Evolutionary conservation across 139 green algal genomes (phyloP), one percentile per base, ranked within the genome.

Genomic region (Micromonas pusilla): DNA sequence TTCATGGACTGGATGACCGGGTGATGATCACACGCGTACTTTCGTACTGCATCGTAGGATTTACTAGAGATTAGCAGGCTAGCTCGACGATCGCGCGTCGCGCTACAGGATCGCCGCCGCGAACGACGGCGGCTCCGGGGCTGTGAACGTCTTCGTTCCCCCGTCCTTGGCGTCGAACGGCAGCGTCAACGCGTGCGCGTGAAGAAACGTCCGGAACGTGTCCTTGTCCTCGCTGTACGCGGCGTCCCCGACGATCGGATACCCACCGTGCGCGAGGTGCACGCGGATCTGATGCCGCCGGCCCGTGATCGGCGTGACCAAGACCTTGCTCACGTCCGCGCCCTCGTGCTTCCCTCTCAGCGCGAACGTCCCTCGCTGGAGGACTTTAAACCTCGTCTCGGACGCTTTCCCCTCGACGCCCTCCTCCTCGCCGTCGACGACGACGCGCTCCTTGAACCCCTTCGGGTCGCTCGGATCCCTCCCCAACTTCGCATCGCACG

Each of bases 1-100:
- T 86, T 86, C 36, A 31, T 85, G 2, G 82, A 86, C 66, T 86
- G 82, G 82, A 82, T 53, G 26, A 26, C 26, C n/a, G 65, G 65
- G 20, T 67, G 60, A 67, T 31, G 60, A 16, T 62, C 16, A n/a
- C 52, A 62, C 52, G 16, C 20, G 52, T 62, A 20, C 52, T 62
- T n/a, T 62, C 16, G 52, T 32, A 32, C 16, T 68, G 6, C 20
- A 68, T 6, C 25, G 5, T 68, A 68, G 5, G 45, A 57, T 57
- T 23, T 57, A 9, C 9, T 57, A 9, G 16, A 23, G 9, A 57
- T 57, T 9, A 57, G 9, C 16, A 9, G 45, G 9, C 16, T 57
- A 57, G 45, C 45, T 16, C 9, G 9, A 57, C 9, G 9, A 16
- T 57, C 16, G 45, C 16, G 45, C 45, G 45, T 16, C 16, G 16